A percentile compares a stretch with the other conserved stretches of the same genome.
Evolutionary conservation across 139 green algal species (phyloP).

Genomic region (Spirogloea muscicola): DNA sequence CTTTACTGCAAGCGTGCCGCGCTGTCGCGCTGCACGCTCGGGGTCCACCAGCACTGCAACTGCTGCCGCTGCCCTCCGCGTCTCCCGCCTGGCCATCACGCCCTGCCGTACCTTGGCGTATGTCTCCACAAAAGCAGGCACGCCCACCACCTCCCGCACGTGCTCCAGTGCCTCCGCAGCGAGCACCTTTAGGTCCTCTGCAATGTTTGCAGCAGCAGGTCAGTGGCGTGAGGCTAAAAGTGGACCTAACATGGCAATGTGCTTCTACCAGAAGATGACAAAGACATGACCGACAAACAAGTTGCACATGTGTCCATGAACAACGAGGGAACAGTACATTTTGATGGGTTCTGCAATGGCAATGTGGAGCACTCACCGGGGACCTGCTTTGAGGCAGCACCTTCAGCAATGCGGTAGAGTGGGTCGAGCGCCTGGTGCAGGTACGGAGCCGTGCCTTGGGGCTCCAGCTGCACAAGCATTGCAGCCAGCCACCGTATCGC

Average conservation of each 20-base stretch:
- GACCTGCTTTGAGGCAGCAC: not conserved
- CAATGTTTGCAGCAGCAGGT: not conserved
- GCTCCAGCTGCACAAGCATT: constrained; percentile 54
- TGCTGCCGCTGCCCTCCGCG: constrained; percentile 52
- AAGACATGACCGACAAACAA: not conserved
- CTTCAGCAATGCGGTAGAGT: constrained; percentile 73
- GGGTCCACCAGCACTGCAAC: constrained; percentile 70
- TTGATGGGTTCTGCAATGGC: too few relatives aligned
- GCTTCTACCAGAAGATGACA: not conserved
- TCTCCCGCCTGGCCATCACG: constrained; percentile 49
- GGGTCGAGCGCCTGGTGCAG: constrained; percentile 52
- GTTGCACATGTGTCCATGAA: not conserved
- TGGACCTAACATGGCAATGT: not conserved
- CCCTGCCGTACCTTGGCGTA: constrained; percentile 62
- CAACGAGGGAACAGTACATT: constrained; percentile 53
- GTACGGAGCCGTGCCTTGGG: constrained; percentile 52
- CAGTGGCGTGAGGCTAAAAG: not conserved
- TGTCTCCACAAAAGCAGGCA: constrained; percentile 62
- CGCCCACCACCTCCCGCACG: constrained; percentile 61
- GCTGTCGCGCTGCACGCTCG: constrained; percentile 60
- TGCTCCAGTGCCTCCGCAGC: constrained; percentile 68
- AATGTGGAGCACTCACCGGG: constrained; percentile 48
- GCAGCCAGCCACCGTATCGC: constrained; percentile 78
- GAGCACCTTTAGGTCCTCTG: constrained; percentile 15
- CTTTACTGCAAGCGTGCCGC: constrained; percentile 53